Base-by-base conservation (phyloP, 352 stramenopile genomes). In the Pythium folliculosum region DNA sequence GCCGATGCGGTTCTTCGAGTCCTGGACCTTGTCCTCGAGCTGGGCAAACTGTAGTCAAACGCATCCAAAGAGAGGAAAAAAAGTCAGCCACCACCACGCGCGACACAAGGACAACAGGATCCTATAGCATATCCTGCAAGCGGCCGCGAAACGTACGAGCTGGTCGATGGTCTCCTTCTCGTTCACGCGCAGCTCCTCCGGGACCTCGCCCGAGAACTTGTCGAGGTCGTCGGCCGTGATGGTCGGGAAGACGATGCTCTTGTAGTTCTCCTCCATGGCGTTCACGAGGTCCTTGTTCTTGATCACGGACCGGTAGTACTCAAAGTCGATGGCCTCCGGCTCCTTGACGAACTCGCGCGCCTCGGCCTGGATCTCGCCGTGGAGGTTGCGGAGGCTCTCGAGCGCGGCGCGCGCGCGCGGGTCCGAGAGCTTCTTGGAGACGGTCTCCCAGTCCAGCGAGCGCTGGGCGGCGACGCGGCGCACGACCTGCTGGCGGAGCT, bases 211-310 rank as follows among this genome's bases (percentile, higher is more conserved):
- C 63, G 87, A 73, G 51, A 80, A 71, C 45, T 62, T 81, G 65
- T 94, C 84, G 67, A 92, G 70, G 60, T 95, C 83, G 35, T 80
- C 81, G 17, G 85, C 79, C 63, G 81, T 78, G 78, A 95, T 95
- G 47, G 72, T 86, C 19, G 86, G 86, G 80, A 91, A 95, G 45
- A 75, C 73, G 66, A 95, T 92, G 78, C 66, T 92, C 73, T 89
- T 91, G 82, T 95, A 95, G 76, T 92, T 94, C 57, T 82, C 71
- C 72, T 94, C 86, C 67, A 94, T 81, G 43, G 80, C 82, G 70
- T 94, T 83, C 58, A 94, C 86, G 43, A 94, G 81, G 50, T 92
- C 84, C 80, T 94, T 94, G 83, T 94, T 92, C 82, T 92, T 92
- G 71, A 92, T 84, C 48, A 94, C 71, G 63, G 82, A 89, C 71